A percentile compares a stretch with the other conserved stretches of the same genome.
These are phyloP conservation scores for Boletus vinaceobasis DNA, from an alignment of 768 basidiomycete genomes.

Conservation along the genomic window DNA sequence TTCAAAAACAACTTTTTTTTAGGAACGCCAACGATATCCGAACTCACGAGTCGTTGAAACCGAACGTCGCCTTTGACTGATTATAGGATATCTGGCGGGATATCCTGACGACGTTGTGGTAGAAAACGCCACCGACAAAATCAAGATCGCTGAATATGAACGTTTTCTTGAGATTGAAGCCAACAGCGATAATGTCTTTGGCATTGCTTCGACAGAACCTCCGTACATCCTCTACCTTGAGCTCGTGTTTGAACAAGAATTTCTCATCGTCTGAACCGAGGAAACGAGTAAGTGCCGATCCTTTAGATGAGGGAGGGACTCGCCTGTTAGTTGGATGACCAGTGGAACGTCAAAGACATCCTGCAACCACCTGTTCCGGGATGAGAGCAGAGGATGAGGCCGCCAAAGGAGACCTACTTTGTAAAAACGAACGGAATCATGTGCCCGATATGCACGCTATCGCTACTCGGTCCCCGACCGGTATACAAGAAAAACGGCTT, in stretches of 20 bases:
- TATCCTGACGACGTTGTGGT: conserved; percentile 89
- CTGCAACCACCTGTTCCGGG: conserved; percentile 78
- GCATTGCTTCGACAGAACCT: conserved; percentile 82
- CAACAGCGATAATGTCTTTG: conserved; percentile 95
- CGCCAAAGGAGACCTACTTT: conserved; percentile 54
- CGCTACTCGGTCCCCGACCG: conserved; percentile 93
- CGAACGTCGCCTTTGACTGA: conserved; percentile 93
- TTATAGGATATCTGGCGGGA: conserved; percentile 91
- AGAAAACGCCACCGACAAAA: conserved; percentile 89
- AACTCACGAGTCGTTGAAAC: conserved; percentile 91
- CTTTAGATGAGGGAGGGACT: conserved; percentile 8
- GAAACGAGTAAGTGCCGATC: not conserved
- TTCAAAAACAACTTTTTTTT: not conserved
- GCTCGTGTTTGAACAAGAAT: conserved; percentile 94
- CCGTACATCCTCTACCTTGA: conserved; percentile 86
- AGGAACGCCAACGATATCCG: not conserved
- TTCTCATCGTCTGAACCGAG: conserved; percentile 87
- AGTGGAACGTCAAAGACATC: conserved; percentile 93
- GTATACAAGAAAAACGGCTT: conserved; percentile 99
- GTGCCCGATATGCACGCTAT: conserved; percentile 97
- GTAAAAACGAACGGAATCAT: conserved; percentile 97
- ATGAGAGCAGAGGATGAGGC: not conserved
- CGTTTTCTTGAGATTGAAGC: conserved; percentile 87
- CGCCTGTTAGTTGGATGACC: conserved; percentile 93
- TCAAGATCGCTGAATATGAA: conserved; percentile 96